Conservation (phyloP, 306 rosid species). For the Arachis stenosperma region DNA sequence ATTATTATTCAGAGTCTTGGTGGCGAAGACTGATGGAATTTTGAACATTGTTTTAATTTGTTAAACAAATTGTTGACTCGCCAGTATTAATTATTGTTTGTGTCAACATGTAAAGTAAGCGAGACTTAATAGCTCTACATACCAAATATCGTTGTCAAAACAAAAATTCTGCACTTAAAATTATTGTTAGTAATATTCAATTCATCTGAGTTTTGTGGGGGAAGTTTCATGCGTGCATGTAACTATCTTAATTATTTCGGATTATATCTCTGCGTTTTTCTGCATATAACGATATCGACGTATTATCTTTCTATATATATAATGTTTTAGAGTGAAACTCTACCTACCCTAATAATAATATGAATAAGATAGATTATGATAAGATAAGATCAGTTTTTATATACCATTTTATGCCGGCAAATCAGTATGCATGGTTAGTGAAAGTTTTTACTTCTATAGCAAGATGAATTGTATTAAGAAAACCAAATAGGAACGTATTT, state of each 20-base stretch:
- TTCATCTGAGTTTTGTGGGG: conserved; percentile 2
- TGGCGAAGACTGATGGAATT: conserved; percentile 56
- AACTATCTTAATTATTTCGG: background rate
- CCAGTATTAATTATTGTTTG: conserved; percentile 40
- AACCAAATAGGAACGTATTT: background rate
- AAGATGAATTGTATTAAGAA: background rate
- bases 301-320: background rate
- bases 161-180: conserved; percentile 39
- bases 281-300: background rate
- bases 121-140: background rate
- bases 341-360: background rate
- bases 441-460: background rate
- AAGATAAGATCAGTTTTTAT: background rate
- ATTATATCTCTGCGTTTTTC: background rate
- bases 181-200: background rate
- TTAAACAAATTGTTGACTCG: conserved; percentile 51
- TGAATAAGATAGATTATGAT: conserved; percentile 12
- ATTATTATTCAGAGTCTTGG: conserved; percentile 45
- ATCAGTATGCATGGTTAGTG: background rate
- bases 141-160: conserved; percentile 40
- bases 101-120: conserved; percentile 38
- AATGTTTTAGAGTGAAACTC: background rate
- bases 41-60: background rate
- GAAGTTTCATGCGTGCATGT: conserved; percentile 17
- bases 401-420: background rate